phyloP scores from a whole-genome alignment of 306 rosid species.

The Quercus aquifolioides region DNA sequence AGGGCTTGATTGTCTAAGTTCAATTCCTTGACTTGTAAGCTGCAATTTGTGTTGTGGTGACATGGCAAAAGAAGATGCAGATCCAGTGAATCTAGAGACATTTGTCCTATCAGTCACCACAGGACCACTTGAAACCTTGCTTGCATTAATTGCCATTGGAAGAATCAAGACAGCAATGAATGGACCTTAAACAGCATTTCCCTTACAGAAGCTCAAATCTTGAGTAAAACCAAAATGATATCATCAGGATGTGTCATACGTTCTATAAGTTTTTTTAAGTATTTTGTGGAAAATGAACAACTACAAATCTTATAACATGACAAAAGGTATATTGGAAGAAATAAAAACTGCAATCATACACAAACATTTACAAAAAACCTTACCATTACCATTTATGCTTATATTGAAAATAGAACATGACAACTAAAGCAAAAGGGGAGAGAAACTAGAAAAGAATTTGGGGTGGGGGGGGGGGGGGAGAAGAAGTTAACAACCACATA shows the following conservation, averaged over 20 bases:
- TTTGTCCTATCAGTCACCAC: conserved; percentile 41
- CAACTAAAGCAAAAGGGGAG: background rate
- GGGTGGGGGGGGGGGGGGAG: too few species aligned
- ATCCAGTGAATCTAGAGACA: conserved; percentile 42
- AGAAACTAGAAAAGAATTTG: too few species aligned
- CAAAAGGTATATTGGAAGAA: too few species aligned
- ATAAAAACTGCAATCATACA: too few species aligned
- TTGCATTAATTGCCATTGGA: conserved; percentile 62
- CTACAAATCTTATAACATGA: background rate
- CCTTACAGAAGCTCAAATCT: conserved; percentile 37
- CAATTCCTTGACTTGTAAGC: conserved; percentile 33
- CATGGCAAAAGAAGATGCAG: conserved; percentile 32
- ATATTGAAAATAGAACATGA: background rate
- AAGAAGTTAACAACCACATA: background rate
- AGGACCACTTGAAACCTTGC: conserved; percentile 63
- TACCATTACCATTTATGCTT: background rate
- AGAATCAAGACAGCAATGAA: conserved; percentile 29
- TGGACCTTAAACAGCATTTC: conserved; percentile 28
- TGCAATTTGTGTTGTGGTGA: conserved; percentile 47
- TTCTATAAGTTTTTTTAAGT: background rate
- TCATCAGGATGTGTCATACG: conserved; percentile 7
- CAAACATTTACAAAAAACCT: too few species aligned
- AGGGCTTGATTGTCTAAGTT: conserved; percentile 36
- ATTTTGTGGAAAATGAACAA: background rate
- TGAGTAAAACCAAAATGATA: conserved; percentile 23